These are phyloP conservation scores for Kodamaea fukazawae DNA, from an alignment of 805 yeast species.

Conservation along the genomic window DNA sequence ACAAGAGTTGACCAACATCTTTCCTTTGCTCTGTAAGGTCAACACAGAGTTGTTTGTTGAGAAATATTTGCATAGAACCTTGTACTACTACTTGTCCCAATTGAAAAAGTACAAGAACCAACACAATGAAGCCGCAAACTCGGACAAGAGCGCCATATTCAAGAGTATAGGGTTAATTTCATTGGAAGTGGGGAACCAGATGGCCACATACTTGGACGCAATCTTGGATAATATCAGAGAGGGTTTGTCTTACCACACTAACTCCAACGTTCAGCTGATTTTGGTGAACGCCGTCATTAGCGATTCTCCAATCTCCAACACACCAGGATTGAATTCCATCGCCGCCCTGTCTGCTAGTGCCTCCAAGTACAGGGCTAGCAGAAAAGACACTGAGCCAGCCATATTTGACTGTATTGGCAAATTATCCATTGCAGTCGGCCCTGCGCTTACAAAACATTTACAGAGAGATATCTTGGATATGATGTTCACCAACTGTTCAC, in stretches of 20 bases:
- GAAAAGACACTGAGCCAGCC: slow-evolving; percentile 79
- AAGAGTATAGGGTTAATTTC: slow-evolving; percentile 84
- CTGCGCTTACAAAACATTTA: slow-evolving; percentile 85
- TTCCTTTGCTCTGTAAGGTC: slow-evolving; percentile 80
- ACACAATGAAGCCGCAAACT: slow-evolving; percentile 35
- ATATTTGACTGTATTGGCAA: slow-evolving; percentile 86
- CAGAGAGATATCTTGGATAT: slow-evolving; percentile 77
- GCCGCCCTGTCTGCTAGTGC: slow-evolving; percentile 32
- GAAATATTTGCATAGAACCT: slow-evolving; percentile 74
- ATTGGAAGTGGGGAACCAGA: slow-evolving; percentile 71
- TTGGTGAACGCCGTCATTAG: slow-evolving; percentile 39
- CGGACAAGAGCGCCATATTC: slow-evolving; percentile 73
- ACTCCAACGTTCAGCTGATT: slow-evolving; percentile 38
- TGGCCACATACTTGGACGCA: slow-evolving; percentile 84
- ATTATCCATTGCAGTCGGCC: slow-evolving; percentile 85
- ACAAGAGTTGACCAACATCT: slow-evolving; percentile 76
- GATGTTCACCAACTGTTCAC: slow-evolving; percentile 71
- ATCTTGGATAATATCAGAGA: slow-evolving; percentile 82
- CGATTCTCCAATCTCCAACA: slow-evolving; percentile 16
- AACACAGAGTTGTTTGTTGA: slow-evolving; percentile 74
- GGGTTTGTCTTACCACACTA: slow-evolving; percentile 50
- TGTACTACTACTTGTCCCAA: slow-evolving; percentile 73
- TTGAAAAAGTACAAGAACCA: slow-evolving; percentile 61
- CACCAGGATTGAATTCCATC: slow-evolving; percentile 21
- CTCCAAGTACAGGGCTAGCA: slow-evolving; percentile 51